Evolutionary conservation across 2,329 filamentous ascomycete genomes (phyloP).

Genomic region (Cladosporium cucumerinum): DNA sequence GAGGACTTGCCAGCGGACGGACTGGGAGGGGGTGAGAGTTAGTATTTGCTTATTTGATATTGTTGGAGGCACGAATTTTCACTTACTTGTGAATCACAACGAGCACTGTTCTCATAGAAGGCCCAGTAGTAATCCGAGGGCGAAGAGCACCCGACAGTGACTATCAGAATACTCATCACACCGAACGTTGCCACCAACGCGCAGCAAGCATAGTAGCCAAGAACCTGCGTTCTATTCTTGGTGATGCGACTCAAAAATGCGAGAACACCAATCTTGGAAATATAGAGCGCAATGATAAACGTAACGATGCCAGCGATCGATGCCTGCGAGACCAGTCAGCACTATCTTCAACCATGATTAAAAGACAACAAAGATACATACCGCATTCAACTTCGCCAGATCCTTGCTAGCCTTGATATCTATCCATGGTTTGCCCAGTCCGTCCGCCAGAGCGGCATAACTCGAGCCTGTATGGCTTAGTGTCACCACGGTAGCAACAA

Average conservation of each 20-base stretch:
- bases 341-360: background rate
- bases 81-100: conserved; percentile 29
- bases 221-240: conserved; percentile 26
- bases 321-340: conserved; percentile 19
- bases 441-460: conserved; percentile 29
- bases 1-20: conserved; percentile 37
- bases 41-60: background rate
- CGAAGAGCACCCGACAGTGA: conserved; percentile 27
- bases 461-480: conserved; percentile 29
- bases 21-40: conserved; percentile 18
- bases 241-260: conserved; percentile 34
- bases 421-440: conserved; percentile 29
- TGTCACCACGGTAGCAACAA: conserved; percentile 28
- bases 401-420: conserved; percentile 19
- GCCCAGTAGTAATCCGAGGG: conserved; percentile 31
- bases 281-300: conserved; percentile 30
- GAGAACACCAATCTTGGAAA: conserved; percentile 34
- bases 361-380: background rate
- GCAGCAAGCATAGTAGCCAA: conserved; percentile 28
- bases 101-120: conserved; percentile 25
- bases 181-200: conserved; percentile 25
- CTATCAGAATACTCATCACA: conserved; percentile 31
- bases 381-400: conserved; percentile 24
- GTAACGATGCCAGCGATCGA: conserved; percentile 29
- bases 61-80: background rate